Evolutionary conservation across 495 filamentous ascomycete genomes (phyloP), one percentile per base, ranked within the genome.

Genomic region (Usnea hakonensis): DNA sequence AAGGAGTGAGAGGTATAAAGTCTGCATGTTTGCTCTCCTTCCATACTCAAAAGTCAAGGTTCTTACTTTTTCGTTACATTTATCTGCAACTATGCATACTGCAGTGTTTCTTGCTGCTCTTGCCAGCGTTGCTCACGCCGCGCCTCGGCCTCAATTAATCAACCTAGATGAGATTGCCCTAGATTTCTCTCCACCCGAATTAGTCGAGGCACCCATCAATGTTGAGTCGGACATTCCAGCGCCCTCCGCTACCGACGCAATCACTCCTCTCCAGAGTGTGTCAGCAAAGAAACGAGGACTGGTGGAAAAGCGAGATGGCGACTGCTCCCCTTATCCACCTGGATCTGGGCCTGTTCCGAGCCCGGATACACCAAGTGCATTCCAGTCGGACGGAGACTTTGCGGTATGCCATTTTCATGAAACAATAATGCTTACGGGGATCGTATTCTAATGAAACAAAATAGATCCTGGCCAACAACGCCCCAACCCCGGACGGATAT

Each of bases 161-260:
- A 36, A 36, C 6, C 35, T 36, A 5, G 35, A 36, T 36, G 35
- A 36, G 35, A 36, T 36, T 36, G 35, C 35, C 35, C 35, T 6
- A 11, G 11, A 36, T 36, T 36, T 36, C 35, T 5, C 35, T 36
- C 35, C 35, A 6, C 44, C 58, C 43, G 32, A 52, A 33, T 38
- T 61, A 14, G 58, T 61, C 46, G 32, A 43, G 5, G 58, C 58
- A 26, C 58, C 58, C 23, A 21, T 61, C 21, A 48, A 61, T 54
- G 58, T 61, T 43, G 26, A 5, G 19, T 52, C 58, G 17, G 43
- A 61, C 48, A 53, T 19, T 11, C 58, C 58, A 14, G 14, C 14
- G 14, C 33, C 30, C 35, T 36, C 35, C 11, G 11, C 35, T 5
- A 5, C 35, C 35, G 35, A 36, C 35, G 5, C 35, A 36, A 36